Base-by-base conservation (phyloP, 257 asterid genomes). In the Plantago major region DNA sequence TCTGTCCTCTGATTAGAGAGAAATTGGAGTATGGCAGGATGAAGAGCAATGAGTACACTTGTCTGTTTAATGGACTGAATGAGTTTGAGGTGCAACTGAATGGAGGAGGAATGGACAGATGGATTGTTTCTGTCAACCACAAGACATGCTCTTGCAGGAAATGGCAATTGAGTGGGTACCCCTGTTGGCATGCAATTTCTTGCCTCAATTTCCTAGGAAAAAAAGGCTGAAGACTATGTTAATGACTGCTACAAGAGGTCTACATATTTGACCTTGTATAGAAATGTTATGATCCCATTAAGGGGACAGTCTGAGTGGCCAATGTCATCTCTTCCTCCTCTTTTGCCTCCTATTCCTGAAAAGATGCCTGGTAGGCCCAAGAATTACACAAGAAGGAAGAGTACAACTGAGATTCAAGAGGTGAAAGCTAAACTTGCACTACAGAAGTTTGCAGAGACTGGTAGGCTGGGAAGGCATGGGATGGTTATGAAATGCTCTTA, bases 91-190 rank as follows among this genome's bases (percentile, higher is more conserved):
- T 4, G 38, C 11, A 14, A 47, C 7, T 52, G 46, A 48, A 11
- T 55, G 28, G 62, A 46, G 62, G 22, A 54, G 16, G 6, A 16
- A 18, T 13, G 53, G 68, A 7, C 22, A 12, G 11, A 1, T 8
- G 56, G 63, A 30, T 5, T 5, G 47, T 64, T 16, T 37, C 58
- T 10, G 19, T 26, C 1, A 22, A 22, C 10, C n/a, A 10, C 10
- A 57, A 37, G 13, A 46, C 16, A 22, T 73, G 70, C 5, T 43
- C 55, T 15, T 62, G 60, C 18, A 67, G 44, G 47, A 42, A 49
- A 10, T 69, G 72, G 60, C 42, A 74, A 1, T 38, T 65, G 0
- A 53, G 10, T 1, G 49, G 59, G 2, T 54, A 68, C 42, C 58
- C 68, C 1, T 63, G 65, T 44, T 43, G 12, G 3, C 66, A 64